Evolutionary conservation across 2,329 filamentous ascomycete genomes (phyloP), one percentile per base, ranked within the genome.

Genomic region (Fusarium sp.): DNA sequence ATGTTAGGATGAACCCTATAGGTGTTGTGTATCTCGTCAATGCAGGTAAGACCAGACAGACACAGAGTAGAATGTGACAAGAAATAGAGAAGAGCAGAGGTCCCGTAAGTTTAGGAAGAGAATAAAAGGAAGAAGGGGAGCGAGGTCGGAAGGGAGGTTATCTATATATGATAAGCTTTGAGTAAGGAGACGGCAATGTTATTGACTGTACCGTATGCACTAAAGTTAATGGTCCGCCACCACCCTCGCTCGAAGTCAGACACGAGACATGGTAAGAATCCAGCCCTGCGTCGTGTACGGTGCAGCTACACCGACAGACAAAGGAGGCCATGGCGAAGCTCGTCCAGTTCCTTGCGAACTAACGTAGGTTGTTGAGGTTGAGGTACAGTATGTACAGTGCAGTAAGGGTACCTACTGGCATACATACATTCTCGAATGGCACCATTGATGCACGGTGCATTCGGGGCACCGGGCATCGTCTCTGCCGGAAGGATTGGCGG

Each of bases 401-500:
- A 46, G 40, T 23, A 23, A 23, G 23, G 6, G 23, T 45, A 35
- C 52, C 45, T 51, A 53, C 56, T 46, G 50, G 64, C 47, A 69
- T 40, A 68, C 47, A 69, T 40, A 63, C 45, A 54, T 59, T 56
- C 53, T 63, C 43, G 40, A 67, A 64, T 54, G 49, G 50, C 39
- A 69, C 66, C 62, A 67, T 48, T 32, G 49, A 55, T 32, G 66
- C 62, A 69, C 57, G 66, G 65, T 41, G 62, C 65, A 63, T 52
- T 30, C 23, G 27, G 66, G 27, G 67, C 33, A 54, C 62, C 53
- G 32, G 45, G 37, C 23, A 56, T 30, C 30, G 43, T 43, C 39
- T 27, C 35, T 63, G 51, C 65, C 63, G 57, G 67, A 39, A 64
- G 62, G 50, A 62, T 52, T 53, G 52, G 65, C 62, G 57, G 52